Percentiles rank a stretch among this genome's conserved stretches.
Evolutionary conservation across 306 rosid species (phyloP).

Genomic region (Lupinus albus): DNA sequence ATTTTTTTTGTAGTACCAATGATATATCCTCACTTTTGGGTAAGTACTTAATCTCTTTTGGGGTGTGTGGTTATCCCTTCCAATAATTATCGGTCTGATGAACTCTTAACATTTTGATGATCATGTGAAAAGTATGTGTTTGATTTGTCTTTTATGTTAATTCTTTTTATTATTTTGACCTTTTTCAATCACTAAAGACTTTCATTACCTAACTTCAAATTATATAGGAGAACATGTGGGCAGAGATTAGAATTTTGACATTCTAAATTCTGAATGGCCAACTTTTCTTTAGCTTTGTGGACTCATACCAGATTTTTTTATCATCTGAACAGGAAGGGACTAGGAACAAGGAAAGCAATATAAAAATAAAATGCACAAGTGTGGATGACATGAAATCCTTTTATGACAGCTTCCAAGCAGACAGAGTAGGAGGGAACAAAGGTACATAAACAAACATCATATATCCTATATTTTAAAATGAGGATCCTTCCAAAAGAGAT

Average conservation of each 20-base stretch:
- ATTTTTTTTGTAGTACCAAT: too few relatives aligned
- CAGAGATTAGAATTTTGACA: constrained; percentile 53
- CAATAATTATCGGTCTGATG: too few relatives aligned
- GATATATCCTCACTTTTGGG: too few relatives aligned
- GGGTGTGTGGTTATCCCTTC: too few relatives aligned
- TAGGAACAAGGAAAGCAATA: constrained; percentile 45
- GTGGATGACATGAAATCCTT: constrained; percentile 68
- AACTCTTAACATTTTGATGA: too few relatives aligned
- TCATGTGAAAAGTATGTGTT: too few relatives aligned
- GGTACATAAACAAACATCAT: constrained; percentile 39
- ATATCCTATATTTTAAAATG: constrained; percentile 24
- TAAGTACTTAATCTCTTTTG: too few relatives aligned
- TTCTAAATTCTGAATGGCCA: constrained; percentile 58
- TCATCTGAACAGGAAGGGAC: constrained; percentile 41
- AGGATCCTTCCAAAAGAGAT: constrained; percentile 75
- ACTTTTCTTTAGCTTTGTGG: constrained; percentile 35
- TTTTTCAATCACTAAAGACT: constrained; percentile 22
- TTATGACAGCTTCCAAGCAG: constrained; percentile 73
- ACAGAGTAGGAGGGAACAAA: constrained; percentile 60
- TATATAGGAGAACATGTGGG: constrained; percentile 53
- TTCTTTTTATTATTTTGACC: constrained; percentile 21
- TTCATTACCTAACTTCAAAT: constrained; percentile 33
- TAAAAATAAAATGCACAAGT: constrained; percentile 55
- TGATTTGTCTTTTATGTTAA: constrained; percentile 25
- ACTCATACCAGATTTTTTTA: constrained; percentile 34